Percentiles rank a stretch among this genome's conserved stretches.
Evolutionary conservation across 176 grass and related monocot species (phyloP).

Genomic region (Phragmites australis): DNA sequence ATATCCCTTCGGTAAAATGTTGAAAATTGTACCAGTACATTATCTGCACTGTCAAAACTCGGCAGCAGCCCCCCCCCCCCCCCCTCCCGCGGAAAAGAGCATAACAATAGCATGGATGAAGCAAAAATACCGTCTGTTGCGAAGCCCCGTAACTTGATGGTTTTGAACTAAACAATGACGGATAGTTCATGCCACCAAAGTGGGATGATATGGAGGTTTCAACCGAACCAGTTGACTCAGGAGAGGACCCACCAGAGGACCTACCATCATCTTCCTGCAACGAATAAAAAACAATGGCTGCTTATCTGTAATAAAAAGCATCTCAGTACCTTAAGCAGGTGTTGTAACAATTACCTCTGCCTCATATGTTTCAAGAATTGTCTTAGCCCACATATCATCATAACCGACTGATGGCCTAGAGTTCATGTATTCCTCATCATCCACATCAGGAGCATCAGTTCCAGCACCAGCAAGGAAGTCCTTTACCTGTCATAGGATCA

Average conservation of each 20-base stretch:
- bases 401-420: conserved; percentile 93
- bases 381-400: conserved; percentile 99
- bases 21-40: not conserved
- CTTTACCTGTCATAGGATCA: conserved; percentile 71
- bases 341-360: conserved; percentile 64
- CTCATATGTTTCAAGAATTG: conserved; percentile 92
- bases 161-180: conserved; percentile 93
- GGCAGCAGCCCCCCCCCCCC: not conserved
- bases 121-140: conserved; percentile 65
- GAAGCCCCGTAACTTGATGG: conserved; percentile 73
- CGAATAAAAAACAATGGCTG: conserved; percentile 16
- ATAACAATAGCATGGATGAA: conserved; percentile 1
- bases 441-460: conserved; percentile 98
- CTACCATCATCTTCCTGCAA: conserved; percentile 95
- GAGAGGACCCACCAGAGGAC: conserved; percentile 90
- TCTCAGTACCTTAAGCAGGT: conserved; percentile 6
- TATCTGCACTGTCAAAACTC: not conserved
- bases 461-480: conserved; percentile 98
- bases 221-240: conserved; percentile 89
- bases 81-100: not conserved
- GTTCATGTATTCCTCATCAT: conserved; percentile 92
- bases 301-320: conserved; percentile 25
- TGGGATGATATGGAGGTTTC: conserved; percentile 99
- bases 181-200: conserved; percentile 96
- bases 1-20: not conserved